phyloP scores from a whole-genome alignment of 2,329 filamentous ascomycete species.

The Epichloe brachyelytri region DNA sequence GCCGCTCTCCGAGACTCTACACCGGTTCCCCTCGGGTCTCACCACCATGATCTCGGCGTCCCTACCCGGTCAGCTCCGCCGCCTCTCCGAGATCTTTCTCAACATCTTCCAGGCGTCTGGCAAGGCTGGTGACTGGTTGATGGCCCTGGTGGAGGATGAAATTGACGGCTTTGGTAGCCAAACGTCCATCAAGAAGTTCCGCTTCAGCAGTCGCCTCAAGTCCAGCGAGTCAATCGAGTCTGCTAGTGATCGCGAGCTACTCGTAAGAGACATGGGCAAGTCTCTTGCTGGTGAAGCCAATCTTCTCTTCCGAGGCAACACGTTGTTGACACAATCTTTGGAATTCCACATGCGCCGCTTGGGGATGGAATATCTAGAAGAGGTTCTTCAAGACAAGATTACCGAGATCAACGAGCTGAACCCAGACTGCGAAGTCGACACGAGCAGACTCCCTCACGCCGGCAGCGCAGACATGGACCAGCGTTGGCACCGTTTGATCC shows the following conservation, averaged over 20 bases:
- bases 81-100: conserved; percentile 73
- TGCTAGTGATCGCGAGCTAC: conserved; percentile 51
- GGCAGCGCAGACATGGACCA: conserved; percentile 57
- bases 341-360: conserved; percentile 93
- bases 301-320: conserved; percentile 88
- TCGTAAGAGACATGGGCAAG: conserved; percentile 67
- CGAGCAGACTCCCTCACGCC: conserved; percentile 52
- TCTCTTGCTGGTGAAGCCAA: conserved; percentile 81
- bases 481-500: conserved; percentile 70
- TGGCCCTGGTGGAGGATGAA: conserved; percentile 87
- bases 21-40: conserved; percentile 71
- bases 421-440: conserved; percentile 89
- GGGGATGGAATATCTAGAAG: conserved; percentile 84
- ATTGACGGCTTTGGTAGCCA: conserved; percentile 88
- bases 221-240: conserved; percentile 57
- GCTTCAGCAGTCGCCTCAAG: conserved; percentile 57
- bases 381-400: conserved; percentile 74
- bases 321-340: conserved; percentile 80
- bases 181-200: conserved; percentile 57
- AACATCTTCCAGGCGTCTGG: conserved; percentile 95
- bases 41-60: conserved; percentile 74
- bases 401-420: conserved; percentile 82
- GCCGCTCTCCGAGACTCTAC: conserved; percentile 67
- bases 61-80: conserved; percentile 63
- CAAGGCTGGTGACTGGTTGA: conserved; percentile 76